Evolutionary conservation across 164 flowering plant species (phyloP), one percentile per base, ranked within the genome.

Genomic region (Liriodendron chinense): DNA sequence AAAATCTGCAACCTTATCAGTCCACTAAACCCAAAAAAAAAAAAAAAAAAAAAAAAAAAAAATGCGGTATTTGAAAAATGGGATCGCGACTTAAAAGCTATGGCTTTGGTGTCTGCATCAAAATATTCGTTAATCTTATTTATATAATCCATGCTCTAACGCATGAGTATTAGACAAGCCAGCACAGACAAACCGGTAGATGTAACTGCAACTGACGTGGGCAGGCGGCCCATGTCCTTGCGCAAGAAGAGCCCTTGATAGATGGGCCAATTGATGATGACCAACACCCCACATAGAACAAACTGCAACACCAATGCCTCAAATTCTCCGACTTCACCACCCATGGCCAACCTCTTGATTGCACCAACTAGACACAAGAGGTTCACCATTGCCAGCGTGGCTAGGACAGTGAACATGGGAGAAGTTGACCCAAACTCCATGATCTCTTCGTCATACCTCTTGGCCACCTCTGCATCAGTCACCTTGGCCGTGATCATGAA

Each of bases 211-310:
- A 85, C 61, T 53, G 91, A 85, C 56, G 28, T 68, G 2, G 97
- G 94, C 77, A 94, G 65, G 70, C 81, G 81, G 6, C 98, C 97
- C 20, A 79, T 85, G 72, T 94, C 98, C 80, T 80, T 86, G 71
- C 97, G 77, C 0, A 91, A 20, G 80, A 91, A 91, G 18, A 89
- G 80, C 1, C 78, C 98, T 77, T 85, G 71, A 61, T 85, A 91
- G 66, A 94, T 14, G 0, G 96, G 96, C 72, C 81, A 53, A 77
- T 92, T 89, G 65, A 94, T 72, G 49, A 83, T 22, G 28, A 91
- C 83, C 73, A 91, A 68, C 78, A 77, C 21, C 22, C 82, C 83
- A 80, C 89, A 83, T 5, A 90, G 75, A 64, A 83, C 48, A 50
- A 86, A 66, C 77, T 66, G 69, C 71, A 69, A 47, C 22, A 47